Evolutionary conservation across 2,329 filamentous ascomycete species (phyloP), one percentile per base, ranked within the genome.

Genomic region (Endothia cerciana): DNA sequence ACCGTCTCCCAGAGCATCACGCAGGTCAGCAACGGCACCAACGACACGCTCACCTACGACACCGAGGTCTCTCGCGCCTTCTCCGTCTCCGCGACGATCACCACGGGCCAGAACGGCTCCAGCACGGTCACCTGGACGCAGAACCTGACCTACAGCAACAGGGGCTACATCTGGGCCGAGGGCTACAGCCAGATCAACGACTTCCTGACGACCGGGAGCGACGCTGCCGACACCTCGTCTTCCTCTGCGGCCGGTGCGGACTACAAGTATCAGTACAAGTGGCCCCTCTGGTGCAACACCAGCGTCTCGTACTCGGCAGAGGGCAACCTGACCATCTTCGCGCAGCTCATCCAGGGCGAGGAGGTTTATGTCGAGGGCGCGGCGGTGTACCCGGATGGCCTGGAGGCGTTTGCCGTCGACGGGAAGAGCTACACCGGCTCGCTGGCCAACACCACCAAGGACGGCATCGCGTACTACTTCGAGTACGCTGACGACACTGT

Each of bases 231-330:
- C 56, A 45, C 25, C 33, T 25, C 25, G 55, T 55, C 63, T 3
- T 19, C 41, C 19, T 51, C 63, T 7, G 61, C 45, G 22, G 51
- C 30, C 25, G 68, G 33, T 25, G 61, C 64, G 15, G 38, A 45
- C 22, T 82, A 82, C 72, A 68, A 71, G 28, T 68, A 73, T 4
- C 71, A 72, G 4, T 90, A 88, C 73, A 75, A 75, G 10, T 92
- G 90, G 71, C 89, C 89, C 0, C 75, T 92, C 0, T 82, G 79
- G 70, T 85, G 85, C 58, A 85, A 85, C 70, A 84, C 82, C 19
- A 82, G 82, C 1, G 83, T 83, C 63, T 73, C 74, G 17, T 73
- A 79, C 15, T 72, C 81, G 33, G 62, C 79, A 2, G 73, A 78
- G 33, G 80, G 80, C 17, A 80, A 83, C 69, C 76, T 83, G 62